These are phyloP conservation scores for Hysterium pulicare DNA, from an alignment of 2,329 filamentous ascomycete species.

Conservation along the genomic window DNA sequence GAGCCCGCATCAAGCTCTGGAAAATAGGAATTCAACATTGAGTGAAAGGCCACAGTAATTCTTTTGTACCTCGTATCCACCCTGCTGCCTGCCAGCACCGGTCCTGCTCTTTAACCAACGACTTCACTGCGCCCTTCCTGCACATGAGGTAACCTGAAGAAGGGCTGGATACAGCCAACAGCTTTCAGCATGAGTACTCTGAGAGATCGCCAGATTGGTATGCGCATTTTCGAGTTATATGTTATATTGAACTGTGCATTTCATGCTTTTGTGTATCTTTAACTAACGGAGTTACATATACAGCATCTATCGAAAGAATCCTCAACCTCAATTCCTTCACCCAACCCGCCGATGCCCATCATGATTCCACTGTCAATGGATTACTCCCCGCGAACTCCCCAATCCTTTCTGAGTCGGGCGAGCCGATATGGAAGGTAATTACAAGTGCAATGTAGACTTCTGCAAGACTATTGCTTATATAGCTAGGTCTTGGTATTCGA, in stretches of 20 bases:
- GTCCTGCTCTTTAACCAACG: not conserved
- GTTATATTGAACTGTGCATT: too few relatives aligned
- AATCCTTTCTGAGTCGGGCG: constrained; percentile 79
- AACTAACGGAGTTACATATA: constrained; percentile 10
- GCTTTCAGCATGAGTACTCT: constrained; percentile 56
- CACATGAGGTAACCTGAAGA: constrained; percentile 8
- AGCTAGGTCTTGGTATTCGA: constrained; percentile 80
- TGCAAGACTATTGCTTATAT: constrained; percentile 13
- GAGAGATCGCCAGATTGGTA: constrained; percentile 70
- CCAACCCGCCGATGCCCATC: constrained; percentile 52
- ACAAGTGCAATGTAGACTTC: too few relatives aligned
- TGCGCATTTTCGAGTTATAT: too few relatives aligned
- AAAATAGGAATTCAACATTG: too few relatives aligned
- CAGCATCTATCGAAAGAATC: constrained; percentile 91
- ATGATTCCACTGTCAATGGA: constrained; percentile 62
- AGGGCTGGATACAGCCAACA: constrained; percentile 25
- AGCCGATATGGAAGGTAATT: constrained; percentile 90
- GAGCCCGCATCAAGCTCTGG: too few relatives aligned
- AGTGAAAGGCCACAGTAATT: not conserved
- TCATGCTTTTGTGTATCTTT: too few relatives aligned
- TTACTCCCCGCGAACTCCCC: constrained; percentile 68
- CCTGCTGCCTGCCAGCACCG: not conserved
- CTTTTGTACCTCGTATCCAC: too few relatives aligned
- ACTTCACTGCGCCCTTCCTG: not conserved
- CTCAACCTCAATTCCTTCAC: constrained; percentile 83